Evolutionary conservation across 169 alveolate genomes (phyloP), one percentile per base, ranked within the genome.

Genomic region (Plasmodium cynomolgi): DNA sequence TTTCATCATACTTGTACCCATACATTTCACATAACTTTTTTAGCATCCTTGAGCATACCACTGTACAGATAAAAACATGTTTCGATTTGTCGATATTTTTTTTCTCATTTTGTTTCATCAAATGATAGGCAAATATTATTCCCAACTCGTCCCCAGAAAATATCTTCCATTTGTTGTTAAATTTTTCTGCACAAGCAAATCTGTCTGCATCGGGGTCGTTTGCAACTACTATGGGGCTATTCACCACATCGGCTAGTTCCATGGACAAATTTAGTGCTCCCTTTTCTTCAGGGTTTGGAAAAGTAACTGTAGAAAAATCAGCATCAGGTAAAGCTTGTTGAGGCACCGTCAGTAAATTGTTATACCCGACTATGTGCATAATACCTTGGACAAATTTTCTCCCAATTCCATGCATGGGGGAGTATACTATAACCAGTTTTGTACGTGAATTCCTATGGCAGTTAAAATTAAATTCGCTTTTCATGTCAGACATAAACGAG

Each of bases 341-440:
- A 11, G 95, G 97, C 37, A 95, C 97, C 34, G 93, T 56, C 13
- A 84, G 84, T 68, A 93, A 88, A 68, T 81, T 68, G 29, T 95
- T 93, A 90, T 95, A 97, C 0, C 98, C 98, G 81, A 97, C 96
- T 31, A 92, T 84, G 17, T 86, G 95, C 73, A 97, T 83, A 58
- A 96, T 84, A 47, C 94, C 92, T 72, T 90, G 93, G 56, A 96
- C 94, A 79, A 92, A 95, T 20, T 91, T 95, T 41, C 79, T 74
- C 15, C 98, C 98, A 17, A 97, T 97, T 17, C 98, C 98, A 92
- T 97, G 98, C 97, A 97, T 93, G 47, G 98, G 97, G n/a, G 98
- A 96, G 92, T 96, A 97, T 15, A 96, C 97, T 73, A 97, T 84
- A 83, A 73, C 90, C 37, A 96, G 93, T 47, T 93, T 92, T 34